A percentile compares a stretch with the other conserved stretches of the same genome.
phyloP scores from a whole-genome alignment of 169 alveolate genomes.

The Plasmodium gallinaceum region DNA sequence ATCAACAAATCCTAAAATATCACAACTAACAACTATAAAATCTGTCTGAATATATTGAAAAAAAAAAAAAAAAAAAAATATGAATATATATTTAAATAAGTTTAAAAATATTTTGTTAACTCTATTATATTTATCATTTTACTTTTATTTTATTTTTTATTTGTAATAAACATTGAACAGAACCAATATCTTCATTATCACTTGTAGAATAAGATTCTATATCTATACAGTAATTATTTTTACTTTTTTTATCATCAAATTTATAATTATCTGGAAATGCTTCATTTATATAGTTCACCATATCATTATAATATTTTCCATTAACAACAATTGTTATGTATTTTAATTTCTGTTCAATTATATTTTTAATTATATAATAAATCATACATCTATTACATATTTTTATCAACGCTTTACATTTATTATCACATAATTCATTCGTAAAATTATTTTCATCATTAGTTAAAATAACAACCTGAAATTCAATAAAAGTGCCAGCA shows the following conservation, averaged over 20 bases:
- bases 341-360: slow-evolving; percentile 56
- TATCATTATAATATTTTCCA: slow-evolving; percentile 48
- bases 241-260: slow-evolving; percentile 50
- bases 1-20: slow-evolving; percentile 72
- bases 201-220: slow-evolving; percentile 35
- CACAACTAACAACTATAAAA: slow-evolving; percentile 60
- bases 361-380: slow-evolving; percentile 38
- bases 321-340: slow-evolving; percentile 61
- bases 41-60: slow-evolving; percentile 15
- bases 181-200: slow-evolving; percentile 51
- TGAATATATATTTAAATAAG: not conserved
- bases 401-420: slow-evolving; percentile 55
- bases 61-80: slow-evolving; percentile 1
- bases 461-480: slow-evolving; percentile 58
- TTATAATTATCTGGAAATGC: slow-evolving; percentile 52
- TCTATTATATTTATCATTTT: not conserved
- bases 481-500: slow-evolving; percentile 49
- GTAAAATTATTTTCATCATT: slow-evolving; percentile 61
- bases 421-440: slow-evolving; percentile 48
- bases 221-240: slow-evolving; percentile 53
- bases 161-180: slow-evolving; percentile 50
- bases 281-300: slow-evolving; percentile 42
- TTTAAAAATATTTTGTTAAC: not conserved
- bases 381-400: slow-evolving; percentile 55
- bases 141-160: slow-evolving; percentile 49